These are phyloP conservation scores for Puccinia horiana DNA, from an alignment of 1,284 basidiomycete species.

Conservation along the genomic window DNA sequence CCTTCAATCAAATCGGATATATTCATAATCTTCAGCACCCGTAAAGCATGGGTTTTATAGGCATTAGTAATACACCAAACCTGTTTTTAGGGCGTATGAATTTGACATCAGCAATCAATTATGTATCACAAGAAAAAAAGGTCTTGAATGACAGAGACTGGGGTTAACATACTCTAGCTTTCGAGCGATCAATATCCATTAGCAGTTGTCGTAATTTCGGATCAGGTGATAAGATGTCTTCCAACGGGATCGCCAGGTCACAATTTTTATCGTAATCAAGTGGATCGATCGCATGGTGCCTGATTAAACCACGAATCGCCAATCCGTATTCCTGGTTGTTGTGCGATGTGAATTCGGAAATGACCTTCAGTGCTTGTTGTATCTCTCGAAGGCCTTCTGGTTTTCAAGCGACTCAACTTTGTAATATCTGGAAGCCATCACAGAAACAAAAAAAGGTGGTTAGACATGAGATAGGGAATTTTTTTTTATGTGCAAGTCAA, in stretches of 20 bases:
- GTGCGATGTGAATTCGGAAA: not conserved
- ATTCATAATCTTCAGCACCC: slow-evolving; percentile 74
- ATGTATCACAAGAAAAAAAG: slow-evolving; percentile 66
- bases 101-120: slow-evolving; percentile 1
- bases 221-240: slow-evolving; percentile 73
- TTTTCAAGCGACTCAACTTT: slow-evolving; percentile 29
- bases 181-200: slow-evolving; percentile 74
- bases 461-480: too few relatives aligned
- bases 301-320: slow-evolving; percentile 76
- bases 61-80: slow-evolving; percentile 30
- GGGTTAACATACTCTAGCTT: slow-evolving; percentile 64
- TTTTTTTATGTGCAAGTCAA: not conserved
- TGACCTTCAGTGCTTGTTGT: not conserved
- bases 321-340: slow-evolving; percentile 67
- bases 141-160: slow-evolving; percentile 65
- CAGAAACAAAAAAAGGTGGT: not conserved
- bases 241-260: slow-evolving; percentile 78
- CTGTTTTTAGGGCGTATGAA: slow-evolving; percentile 16
- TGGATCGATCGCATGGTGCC: slow-evolving; percentile 78
- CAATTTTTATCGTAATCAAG: slow-evolving; percentile 82
- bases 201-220: slow-evolving; percentile 69
- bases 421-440: slow-evolving; percentile 21
- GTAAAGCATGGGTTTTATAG: slow-evolving; percentile 69
- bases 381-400: not conserved
- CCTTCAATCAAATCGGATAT: slow-evolving; percentile 76